Evolutionary conservation across 495 filamentous ascomycete species (phyloP), one percentile per base, ranked within the genome.

Genomic region (Cryomyces minteri): DNA sequence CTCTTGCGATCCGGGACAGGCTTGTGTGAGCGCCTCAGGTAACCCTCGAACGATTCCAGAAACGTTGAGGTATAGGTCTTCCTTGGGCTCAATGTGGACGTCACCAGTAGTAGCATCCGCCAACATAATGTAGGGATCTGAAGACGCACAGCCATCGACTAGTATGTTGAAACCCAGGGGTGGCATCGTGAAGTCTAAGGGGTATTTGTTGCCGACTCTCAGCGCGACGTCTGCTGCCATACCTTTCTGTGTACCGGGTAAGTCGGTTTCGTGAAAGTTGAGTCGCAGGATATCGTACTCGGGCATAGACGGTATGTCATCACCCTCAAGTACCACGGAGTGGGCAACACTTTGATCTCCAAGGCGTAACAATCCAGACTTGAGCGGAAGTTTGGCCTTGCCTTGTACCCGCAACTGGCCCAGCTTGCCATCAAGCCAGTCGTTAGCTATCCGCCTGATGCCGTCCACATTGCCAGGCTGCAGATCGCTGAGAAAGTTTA

Each of bases 361-460:
- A 7, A 96, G 66, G 43, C 68, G 61, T 50, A 95, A 65, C 38
- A 90, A 64, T 4, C 90, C 88, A 31, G 84, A 79, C 60, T 79
- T 84, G 7, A 95, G 54, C 30, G 66, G 64, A 29, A 96, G 54
- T 41, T 72, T 65, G 31, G 83, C 76, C 55, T 73, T 79, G 9
- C 82, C 88, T 42, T 73, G 67, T 4, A 96, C 57, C 42, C 68
- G 71, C 32, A 96, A 58, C 42, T 67, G 63, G 2, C 72, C 71
- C 42, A 98, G 59, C 43, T 69, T 74, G 32, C 88, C 88, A 14
- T 82, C 74, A 44, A 98, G 53, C 78, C 84, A 98, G 58, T 94
- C 84, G 50, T 85, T 77, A 12, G 84, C 85, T 46, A 96, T 71
- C n/a, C 67, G 68, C 39, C 82, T 77, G 43, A 94, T 73, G 6